Evolutionary conservation across 2,329 filamentous ascomycete species (phyloP).

Genomic region (Leptosphaerulina australis): DNA sequence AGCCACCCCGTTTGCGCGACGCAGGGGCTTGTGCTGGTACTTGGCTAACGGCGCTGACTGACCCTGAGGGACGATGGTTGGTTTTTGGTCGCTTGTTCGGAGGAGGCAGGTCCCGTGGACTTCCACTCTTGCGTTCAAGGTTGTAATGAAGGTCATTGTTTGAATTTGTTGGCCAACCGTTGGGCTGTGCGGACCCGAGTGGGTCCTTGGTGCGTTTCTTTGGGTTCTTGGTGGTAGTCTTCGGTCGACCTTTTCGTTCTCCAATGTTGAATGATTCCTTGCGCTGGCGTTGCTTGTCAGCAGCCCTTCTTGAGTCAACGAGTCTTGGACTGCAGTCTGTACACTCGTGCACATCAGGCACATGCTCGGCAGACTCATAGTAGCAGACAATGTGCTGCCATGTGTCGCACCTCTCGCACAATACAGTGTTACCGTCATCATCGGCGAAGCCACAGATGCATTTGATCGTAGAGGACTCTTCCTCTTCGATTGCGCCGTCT

Average conservation of each 20-base stretch:
- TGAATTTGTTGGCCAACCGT: constrained; percentile 65
- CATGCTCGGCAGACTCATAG: constrained; percentile 77
- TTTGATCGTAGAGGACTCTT: constrained; percentile 93
- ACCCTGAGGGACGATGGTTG: constrained; percentile 79
- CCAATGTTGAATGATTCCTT: constrained; percentile 63
- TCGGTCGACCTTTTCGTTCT: constrained; percentile 72
- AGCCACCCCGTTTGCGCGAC: constrained; percentile 66
- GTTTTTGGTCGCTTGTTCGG: constrained; percentile 80
- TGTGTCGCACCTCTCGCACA: constrained; percentile 92
- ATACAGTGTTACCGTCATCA: constrained; percentile 97
- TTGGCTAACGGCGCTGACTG: constrained; percentile 70
- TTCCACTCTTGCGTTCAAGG: constrained; percentile 56
- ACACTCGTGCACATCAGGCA: constrained; percentile 80
- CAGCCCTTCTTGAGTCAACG: constrained; percentile 75
- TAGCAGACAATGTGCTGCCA: constrained; percentile 99
- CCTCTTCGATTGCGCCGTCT: constrained; percentile 60
- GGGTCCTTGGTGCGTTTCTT: constrained; percentile 85
- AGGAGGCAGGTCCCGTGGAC: constrained; percentile 61
- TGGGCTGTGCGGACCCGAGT: constrained; percentile 64
- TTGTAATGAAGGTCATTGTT: constrained; percentile 61
- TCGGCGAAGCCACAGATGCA: constrained; percentile 94
- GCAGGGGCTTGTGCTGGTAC: constrained; percentile 69
- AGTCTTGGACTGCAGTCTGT: constrained; percentile 81
- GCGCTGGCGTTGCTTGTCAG: constrained; percentile 70
- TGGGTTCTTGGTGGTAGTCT: constrained; percentile 77